Base-by-base conservation (phyloP, 352 stramenopile species). In the Aphanomyces astaci region DNA sequence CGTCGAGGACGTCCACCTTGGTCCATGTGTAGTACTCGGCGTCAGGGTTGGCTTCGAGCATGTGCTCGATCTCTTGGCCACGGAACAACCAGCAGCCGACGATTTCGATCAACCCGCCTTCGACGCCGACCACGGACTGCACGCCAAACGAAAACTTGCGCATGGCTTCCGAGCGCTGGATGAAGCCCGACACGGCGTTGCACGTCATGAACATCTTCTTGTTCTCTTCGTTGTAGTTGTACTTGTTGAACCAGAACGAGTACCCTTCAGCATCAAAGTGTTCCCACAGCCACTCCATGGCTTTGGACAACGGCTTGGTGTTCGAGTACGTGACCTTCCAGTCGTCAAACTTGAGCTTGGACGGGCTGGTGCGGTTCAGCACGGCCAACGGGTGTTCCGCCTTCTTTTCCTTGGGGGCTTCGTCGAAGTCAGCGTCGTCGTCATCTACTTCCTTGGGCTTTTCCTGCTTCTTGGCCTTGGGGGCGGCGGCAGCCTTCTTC, bases 251-350 rank as follows among this genome's bases (percentile, higher is more conserved):
- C 88, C 87, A 97, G 55, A 98, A 69, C 43, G 81, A 94, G 82
- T 91, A 97, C 49, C 89, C 92, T 73, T 94, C 80, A 24, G 71
- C 60, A 76, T 98, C 92, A 64, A 92, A 88, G 36, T 85, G 73
- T 69, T 95, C 80, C 88, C 89, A 98, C 81, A 98, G 96, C 74
- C 83, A 82, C 66, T 89, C 76, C 89, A 98, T 98, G 67, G 78
- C 82, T 59, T 95, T 78, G 63, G 88, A 89, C 64, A 85, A 69
- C 66, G 78, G 71, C 65, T 77, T 80, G 62, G 81, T 85, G 80
- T 98, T 98, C 62, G 87, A 96, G 81, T 98, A 98, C 51, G 81
- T 72, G 67, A 96, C 89, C 82, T 97, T 97, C 92, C 92, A 98
- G 13, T 75, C 75, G 75, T 98, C 92, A 56, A 96, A 77, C 56